These are phyloP conservation scores for Pseudogymnoascus sp. DNA, from an alignment of 2,329 filamentous ascomycete species.

Conservation along the genomic window DNA sequence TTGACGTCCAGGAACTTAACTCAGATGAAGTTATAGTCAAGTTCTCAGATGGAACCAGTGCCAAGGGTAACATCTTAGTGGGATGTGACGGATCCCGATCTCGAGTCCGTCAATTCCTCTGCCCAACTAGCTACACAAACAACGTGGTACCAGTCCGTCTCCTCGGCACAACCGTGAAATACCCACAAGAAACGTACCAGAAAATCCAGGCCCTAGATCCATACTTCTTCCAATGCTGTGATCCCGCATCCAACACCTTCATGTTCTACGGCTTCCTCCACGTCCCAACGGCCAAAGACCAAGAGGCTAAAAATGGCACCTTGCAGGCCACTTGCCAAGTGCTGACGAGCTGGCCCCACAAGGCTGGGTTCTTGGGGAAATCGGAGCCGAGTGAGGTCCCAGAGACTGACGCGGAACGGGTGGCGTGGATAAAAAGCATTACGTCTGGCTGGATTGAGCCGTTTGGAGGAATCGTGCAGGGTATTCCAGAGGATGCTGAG, in stretches of 20 bases:
- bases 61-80: conserved; percentile 37
- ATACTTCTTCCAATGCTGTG: conserved; percentile 34
- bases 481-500: conserved; percentile 28
- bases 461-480: conserved; percentile 27
- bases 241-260: conserved; percentile 33
- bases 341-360: conserved; percentile 35
- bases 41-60: conserved; percentile 37
- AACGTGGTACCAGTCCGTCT: conserved; percentile 23
- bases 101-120: conserved; percentile 30
- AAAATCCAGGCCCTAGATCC: conserved; percentile 31
- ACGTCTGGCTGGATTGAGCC: conserved; percentile 29
- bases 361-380: conserved; percentile 29
- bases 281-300: conserved; percentile 29
- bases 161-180: conserved; percentile 29
- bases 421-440: conserved; percentile 29
- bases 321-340: conserved; percentile 31
- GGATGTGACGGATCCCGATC: conserved; percentile 39
- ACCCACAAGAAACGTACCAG: conserved; percentile 25
- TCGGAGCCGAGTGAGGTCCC: conserved; percentile 28
- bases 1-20: conserved; percentile 28
- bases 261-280: conserved; percentile 35
- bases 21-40: conserved; percentile 31
- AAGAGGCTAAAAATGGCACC: conserved; percentile 23
- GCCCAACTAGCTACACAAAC: conserved; percentile 17
- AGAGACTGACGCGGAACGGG: conserved; percentile 22